phyloP scores from a whole-genome alignment of 805 yeast genomes.

The Lipomyces spencermartinsiae region DNA sequence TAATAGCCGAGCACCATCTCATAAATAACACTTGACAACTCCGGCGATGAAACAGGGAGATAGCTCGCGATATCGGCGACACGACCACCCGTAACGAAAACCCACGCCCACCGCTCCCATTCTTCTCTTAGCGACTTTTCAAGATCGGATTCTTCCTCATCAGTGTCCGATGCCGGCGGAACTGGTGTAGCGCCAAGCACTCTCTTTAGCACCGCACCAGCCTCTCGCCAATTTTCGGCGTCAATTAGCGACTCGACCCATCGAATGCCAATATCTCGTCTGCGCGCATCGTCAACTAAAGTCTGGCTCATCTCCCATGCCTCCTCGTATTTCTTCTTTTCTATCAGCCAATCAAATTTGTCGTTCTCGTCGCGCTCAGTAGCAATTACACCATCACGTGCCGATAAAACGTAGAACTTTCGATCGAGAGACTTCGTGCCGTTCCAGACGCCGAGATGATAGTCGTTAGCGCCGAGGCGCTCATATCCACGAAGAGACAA shows the following conservation, averaged over 20 bases:
- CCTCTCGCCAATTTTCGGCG: constrained; percentile 60
- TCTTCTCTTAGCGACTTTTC: constrained; percentile 46
- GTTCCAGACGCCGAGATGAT: constrained; percentile 63
- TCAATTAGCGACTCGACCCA: constrained; percentile 51
- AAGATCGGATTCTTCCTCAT: constrained; percentile 39
- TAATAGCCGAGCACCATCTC: constrained; percentile 57
- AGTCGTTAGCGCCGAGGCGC: constrained; percentile 78
- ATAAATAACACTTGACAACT: constrained; percentile 50
- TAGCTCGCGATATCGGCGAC: constrained; percentile 55
- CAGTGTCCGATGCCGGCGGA: constrained; percentile 28
- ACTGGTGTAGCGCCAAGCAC: constrained; percentile 43
- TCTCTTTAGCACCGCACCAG: constrained; percentile 56
- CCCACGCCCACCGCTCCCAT: constrained; percentile 72
- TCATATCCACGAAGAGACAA: constrained; percentile 65
- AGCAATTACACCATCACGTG: constrained; percentile 80
- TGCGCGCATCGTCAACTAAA: constrained; percentile 56
- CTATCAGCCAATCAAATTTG: constrained; percentile 73
- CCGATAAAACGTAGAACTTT: constrained; percentile 73
- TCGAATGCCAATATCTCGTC: constrained; percentile 66
- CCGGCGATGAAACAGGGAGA: constrained; percentile 61
- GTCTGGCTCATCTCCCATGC: constrained; percentile 82
- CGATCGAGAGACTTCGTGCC: constrained; percentile 41
- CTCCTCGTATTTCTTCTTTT: constrained; percentile 58
- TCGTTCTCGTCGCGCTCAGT: constrained; percentile 74
- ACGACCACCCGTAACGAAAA: constrained; percentile 58